phyloP scores from a whole-genome alignment of 352 stramenopile genomes.

The Paralagenidium karlingii region DNA sequence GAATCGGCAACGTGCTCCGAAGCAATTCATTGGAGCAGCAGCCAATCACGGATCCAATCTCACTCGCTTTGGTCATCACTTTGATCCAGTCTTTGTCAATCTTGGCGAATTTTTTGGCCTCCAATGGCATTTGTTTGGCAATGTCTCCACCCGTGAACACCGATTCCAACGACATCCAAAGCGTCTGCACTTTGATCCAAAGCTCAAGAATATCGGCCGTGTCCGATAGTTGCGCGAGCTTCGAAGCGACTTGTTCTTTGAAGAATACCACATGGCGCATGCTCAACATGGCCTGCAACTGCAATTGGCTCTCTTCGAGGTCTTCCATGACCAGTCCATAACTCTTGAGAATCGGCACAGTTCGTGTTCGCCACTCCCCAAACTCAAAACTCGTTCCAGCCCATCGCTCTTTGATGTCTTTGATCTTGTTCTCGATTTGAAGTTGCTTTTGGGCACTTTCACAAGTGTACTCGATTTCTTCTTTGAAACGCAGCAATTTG shows the following conservation, averaged over 20 bases:
- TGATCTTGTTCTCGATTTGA: slow-evolving; percentile 81
- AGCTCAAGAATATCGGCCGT: slow-evolving; percentile 82
- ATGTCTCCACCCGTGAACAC: slow-evolving; percentile 90
- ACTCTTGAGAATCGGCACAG: slow-evolving; percentile 53
- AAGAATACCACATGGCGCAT: slow-evolving; percentile 86
- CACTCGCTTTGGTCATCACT: slow-evolving; percentile 73
- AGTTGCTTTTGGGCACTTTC: slow-evolving; percentile 86
- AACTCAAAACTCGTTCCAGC: slow-evolving; percentile 70
- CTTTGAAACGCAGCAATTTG: slow-evolving; percentile 62
- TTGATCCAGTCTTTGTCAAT: slow-evolving; percentile 89
- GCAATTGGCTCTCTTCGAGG: slow-evolving; percentile 80
- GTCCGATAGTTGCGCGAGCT: slow-evolving; percentile 77
- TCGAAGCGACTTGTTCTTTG: slow-evolving; percentile 61
- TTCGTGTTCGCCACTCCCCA: slow-evolving; percentile 68
- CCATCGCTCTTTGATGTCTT: slow-evolving; percentile 82
- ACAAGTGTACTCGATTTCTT: slow-evolving; percentile 79
- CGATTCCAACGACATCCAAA: slow-evolving; percentile 85
- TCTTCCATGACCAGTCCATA: slow-evolving; percentile 82
- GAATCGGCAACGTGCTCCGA: slow-evolving; percentile 69
- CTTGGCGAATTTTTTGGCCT: slow-evolving; percentile 88
- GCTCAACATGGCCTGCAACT: slow-evolving; percentile 80
- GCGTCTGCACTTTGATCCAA: slow-evolving; percentile 85
- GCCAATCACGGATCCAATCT: slow-evolving; percentile 63
- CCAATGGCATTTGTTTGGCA: slow-evolving; percentile 86
- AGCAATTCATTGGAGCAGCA: slow-evolving; percentile 80